Percentiles rank a stretch among this genome's conserved stretches.
Evolutionary conservation across 2,329 filamentous ascomycete genomes (phyloP).

Genomic region (Amauroascus verrucosus): DNA sequence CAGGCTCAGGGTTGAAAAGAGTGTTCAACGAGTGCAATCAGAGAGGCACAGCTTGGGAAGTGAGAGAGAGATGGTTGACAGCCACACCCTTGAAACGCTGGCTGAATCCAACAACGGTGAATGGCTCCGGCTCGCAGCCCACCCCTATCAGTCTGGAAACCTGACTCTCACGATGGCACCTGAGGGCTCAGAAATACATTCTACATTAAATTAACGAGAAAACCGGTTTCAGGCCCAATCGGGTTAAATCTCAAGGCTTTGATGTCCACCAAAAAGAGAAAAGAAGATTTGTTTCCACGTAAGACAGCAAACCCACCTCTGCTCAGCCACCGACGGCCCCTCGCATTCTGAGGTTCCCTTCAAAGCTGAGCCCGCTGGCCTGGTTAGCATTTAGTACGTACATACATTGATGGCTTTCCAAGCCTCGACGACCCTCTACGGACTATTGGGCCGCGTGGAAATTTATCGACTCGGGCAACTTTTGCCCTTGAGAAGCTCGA

Average conservation of each 20-base stretch:
- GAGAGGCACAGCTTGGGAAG: neutral
- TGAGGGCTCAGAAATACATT: too few relatives aligned
- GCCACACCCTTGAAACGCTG: slow-evolving; percentile 11
- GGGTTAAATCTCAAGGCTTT: too few relatives aligned
- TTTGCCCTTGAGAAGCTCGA: neutral
- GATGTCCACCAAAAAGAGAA: neutral
- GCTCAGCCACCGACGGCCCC: slow-evolving; percentile 8
- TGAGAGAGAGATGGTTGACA: neutral
- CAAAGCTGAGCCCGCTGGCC: neutral
- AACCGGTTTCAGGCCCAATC: too few relatives aligned
- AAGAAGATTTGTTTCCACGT: neutral
- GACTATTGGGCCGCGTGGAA: neutral
- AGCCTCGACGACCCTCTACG: neutral
- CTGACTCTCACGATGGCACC: too few relatives aligned
- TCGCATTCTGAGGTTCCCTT: too few relatives aligned
- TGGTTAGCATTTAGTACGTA: neutral
- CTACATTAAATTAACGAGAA: too few relatives aligned
- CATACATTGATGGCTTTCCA: neutral
- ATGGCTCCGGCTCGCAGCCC: neutral
- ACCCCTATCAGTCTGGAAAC: neutral
- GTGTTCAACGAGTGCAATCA: too few relatives aligned
- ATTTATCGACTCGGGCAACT: neutral
- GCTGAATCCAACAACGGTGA: slow-evolving; percentile 5
- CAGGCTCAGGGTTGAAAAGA: neutral
- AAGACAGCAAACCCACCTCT: neutral